These are phyloP conservation scores for Pestalotiopsis fici DNA, from an alignment of 2,329 filamentous ascomycete genomes.

Conservation along the genomic window DNA sequence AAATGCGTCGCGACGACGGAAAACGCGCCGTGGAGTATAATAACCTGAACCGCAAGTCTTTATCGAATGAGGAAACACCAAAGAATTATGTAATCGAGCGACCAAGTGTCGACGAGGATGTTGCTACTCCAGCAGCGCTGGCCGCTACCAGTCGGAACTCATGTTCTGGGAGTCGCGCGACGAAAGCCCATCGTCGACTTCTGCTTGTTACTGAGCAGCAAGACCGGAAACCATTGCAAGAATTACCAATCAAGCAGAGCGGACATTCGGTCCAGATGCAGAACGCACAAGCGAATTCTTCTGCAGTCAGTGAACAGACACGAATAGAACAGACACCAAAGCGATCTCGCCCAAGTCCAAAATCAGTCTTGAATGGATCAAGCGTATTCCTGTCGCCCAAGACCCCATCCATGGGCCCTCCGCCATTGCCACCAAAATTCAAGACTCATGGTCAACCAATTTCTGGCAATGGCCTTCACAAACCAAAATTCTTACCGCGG, in stretches of 20 bases:
- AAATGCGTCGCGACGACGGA: neutral
- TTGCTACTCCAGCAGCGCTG: neutral
- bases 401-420: slow-evolving; percentile 24
- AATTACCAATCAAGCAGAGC: neutral
- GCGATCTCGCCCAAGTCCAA: neutral
- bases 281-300: neutral
- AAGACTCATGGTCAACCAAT: slow-evolving; percentile 12
- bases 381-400: neutral
- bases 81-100: neutral
- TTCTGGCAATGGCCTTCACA: slow-evolving; percentile 9
- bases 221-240: neutral
- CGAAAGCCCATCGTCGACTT: neutral
- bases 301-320: neutral
- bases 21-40: neutral
- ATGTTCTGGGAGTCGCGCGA: neutral
- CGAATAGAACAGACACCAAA: neutral
- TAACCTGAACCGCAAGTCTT: neutral
- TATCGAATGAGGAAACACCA: neutral
- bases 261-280: no score
- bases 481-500: slow-evolving; percentile 21
- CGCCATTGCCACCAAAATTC: slow-evolving; percentile 25
- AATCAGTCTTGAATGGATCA: neutral
- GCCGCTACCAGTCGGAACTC: neutral
- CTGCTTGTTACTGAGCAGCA: neutral
- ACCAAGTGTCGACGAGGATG: neutral